Base-by-base conservation (phyloP, 805 yeast species). In the Debaryomyces castellii region DNA sequence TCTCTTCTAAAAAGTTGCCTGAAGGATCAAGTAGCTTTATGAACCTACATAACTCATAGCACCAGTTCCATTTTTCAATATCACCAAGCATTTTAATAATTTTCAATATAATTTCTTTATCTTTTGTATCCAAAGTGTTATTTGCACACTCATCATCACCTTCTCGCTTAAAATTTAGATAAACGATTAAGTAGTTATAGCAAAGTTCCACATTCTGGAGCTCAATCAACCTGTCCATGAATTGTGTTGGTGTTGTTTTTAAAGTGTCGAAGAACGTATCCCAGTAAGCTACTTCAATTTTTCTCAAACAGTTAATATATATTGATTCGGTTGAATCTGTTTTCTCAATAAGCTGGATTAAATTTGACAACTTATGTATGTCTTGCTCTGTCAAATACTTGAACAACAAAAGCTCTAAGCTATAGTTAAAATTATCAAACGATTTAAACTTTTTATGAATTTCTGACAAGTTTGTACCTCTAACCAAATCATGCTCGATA, bases 231-330 rank as follows among this genome's bases (percentile, higher is more conserved):
- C 71, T 60, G 40, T 70, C 62, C 71, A 77, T 70, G 40, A 76
- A 64, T 18, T 67, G 66, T 12, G 76, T 63, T 2, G 83, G 84
- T 0, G 74, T 67, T 27, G 69, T 66, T 3, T 65, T 56, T 20
- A 75, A 57, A 20, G 69, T 62, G 3, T 58, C 51, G 53, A 80
- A 80, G 46, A 78, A 78, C n/a, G 57, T 59, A 4, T 61, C 42
- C 87, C 87, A 81, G 55, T 76, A 77, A 34, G 67, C 71, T 40
- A 76, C 70, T 53, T 81, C 87, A 12, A 80, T 81, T 49, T 81
- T 81, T 25, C 87, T 63, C 27, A 83, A 76, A 52, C 85, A 80
- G 48, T 76, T 78, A 39, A 79, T 66, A 44, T 71, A 73, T n/a
- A 80, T 70, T 4, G 57, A 55, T 43, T 64, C 67, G 4, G 60